phyloP scores from a whole-genome alignment of 148 eudicot species.

The Nepenthes mirabilis region DNA sequence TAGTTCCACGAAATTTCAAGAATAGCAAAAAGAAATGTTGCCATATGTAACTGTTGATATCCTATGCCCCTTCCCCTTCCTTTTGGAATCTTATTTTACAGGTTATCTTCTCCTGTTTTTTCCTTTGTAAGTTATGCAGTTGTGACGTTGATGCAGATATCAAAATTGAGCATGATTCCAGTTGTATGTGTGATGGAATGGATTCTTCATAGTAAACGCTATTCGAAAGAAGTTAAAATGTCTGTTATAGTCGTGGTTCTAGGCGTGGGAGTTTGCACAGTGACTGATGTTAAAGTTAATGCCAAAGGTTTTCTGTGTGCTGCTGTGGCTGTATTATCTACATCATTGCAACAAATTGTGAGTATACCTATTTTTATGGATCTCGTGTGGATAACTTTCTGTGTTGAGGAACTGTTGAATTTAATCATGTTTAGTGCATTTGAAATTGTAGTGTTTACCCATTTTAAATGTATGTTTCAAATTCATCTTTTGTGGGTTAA shows the following conservation, averaged over 20 bases:
- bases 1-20: too few relatives aligned
- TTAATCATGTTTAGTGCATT: too few relatives aligned
- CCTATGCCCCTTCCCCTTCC: not conserved
- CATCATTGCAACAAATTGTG: constrained; percentile 77
- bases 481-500: too few relatives aligned
- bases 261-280: constrained; percentile 83
- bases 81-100: constrained; percentile 2
- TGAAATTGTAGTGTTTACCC: too few relatives aligned
- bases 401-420: too few relatives aligned
- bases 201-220: constrained; percentile 59
- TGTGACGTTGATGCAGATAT: constrained; percentile 33
- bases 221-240: constrained; percentile 63
- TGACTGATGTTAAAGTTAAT: constrained; percentile 72
- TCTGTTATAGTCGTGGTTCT: constrained; percentile 69
- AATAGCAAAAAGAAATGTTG: too few relatives aligned
- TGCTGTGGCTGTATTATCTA: constrained; percentile 50
- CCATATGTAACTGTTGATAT: too few relatives aligned
- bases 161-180: constrained; percentile 82
- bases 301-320: constrained; percentile 78
- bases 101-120: not conserved
- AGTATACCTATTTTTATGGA: constrained; percentile 17
- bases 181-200: constrained; percentile 80
- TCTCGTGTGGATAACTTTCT: too few relatives aligned
- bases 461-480: too few relatives aligned
- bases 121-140: not conserved